Conservation (phyloP, 179 eudicot genomes). For the Drosera spatulata region DNA sequence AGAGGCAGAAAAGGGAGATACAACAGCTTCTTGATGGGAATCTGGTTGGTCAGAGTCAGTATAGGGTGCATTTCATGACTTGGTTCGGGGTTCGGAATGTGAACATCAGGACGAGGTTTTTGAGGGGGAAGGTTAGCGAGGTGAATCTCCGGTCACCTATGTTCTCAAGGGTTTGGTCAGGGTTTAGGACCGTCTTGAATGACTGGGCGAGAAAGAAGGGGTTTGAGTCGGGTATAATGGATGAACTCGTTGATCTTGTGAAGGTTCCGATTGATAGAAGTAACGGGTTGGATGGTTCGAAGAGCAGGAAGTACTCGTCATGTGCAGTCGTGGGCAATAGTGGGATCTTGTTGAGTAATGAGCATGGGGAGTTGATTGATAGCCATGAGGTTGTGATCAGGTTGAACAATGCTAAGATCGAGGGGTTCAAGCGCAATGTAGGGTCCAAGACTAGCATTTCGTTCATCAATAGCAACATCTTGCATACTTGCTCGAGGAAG, state of each 20-base stretch:
- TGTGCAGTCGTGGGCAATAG: conserved; percentile 95
- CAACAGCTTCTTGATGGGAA: conserved; percentile 50
- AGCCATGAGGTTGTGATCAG: conserved; percentile 69
- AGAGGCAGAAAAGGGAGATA: conserved; percentile 32
- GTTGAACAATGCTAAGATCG: conserved; percentile 67
- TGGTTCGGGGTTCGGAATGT: conserved; percentile 20
- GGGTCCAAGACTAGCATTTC: conserved; percentile 71
- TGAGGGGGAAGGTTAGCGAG: conserved; percentile 21
- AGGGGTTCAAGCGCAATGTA: conserved; percentile 31
- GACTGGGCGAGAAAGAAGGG: conserved; percentile 52
- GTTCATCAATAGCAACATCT: conserved; percentile 70
- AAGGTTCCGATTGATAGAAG: conserved; percentile 23
- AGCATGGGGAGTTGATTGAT: conserved; percentile 56
- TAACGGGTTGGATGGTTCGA: conserved; percentile 5
- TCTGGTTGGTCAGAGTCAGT: conserved; percentile 18
- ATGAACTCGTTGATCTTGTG: conserved; percentile 29
- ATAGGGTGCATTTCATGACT: conserved; percentile 30
- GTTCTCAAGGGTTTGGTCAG: conserved; percentile 27
- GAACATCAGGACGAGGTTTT: conserved; percentile 18
- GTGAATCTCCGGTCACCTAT: conserved; percentile 36
- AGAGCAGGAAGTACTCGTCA: conserved; percentile 26
- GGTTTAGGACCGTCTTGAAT: conserved; percentile 32
- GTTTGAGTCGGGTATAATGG: conserved; percentile 35
- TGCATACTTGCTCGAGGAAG: conserved; percentile 68
- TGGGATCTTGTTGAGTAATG: conserved; percentile 56